These are phyloP conservation scores for Keithomyces neogunnii DNA, from an alignment of 2,329 filamentous ascomycete species.

Conservation along the genomic window DNA sequence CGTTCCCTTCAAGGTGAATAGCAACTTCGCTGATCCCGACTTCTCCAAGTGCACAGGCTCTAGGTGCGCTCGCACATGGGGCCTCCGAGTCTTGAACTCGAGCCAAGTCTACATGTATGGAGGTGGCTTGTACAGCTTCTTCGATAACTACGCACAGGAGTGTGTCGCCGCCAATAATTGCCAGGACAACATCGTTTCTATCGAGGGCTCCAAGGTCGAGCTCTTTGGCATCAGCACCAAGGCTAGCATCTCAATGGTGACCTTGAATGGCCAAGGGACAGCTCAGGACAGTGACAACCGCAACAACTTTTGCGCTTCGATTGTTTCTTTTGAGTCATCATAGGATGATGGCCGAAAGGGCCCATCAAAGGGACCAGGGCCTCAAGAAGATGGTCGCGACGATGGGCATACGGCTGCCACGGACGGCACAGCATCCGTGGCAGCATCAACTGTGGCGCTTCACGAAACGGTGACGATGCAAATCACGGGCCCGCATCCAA, in stretches of 20 bases:
- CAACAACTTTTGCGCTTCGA: constrained; percentile 56
- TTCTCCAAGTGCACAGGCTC: constrained; percentile 50
- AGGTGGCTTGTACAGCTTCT: constrained; percentile 73
- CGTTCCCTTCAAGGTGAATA: constrained; percentile 53
- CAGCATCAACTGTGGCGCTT: not conserved
- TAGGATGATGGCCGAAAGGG: constrained; percentile 11
- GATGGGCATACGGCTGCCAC: not conserved
- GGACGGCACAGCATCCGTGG: not conserved
- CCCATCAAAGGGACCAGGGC: not conserved
- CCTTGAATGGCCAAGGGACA: constrained; percentile 44
- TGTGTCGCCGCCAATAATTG: constrained; percentile 62
- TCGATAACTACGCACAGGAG: constrained; percentile 68
- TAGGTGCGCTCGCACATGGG: constrained; percentile 68
- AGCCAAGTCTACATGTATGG: constrained; percentile 62
- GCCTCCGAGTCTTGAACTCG: constrained; percentile 61
- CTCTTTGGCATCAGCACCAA: constrained; percentile 68
- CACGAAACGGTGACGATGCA: not conserved
- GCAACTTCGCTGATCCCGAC: constrained; percentile 56
- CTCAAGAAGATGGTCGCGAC: not conserved
- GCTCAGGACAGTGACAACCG: constrained; percentile 53
- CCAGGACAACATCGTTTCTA: constrained; percentile 68
- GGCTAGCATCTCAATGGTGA: constrained; percentile 66
- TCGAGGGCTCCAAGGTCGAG: constrained; percentile 59
- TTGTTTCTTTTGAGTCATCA: constrained; percentile 39
- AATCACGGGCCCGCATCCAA: not conserved